Conservation (phyloP, 768 basidiomycete genomes). For the Lepiota brunneoincarnata region DNA sequence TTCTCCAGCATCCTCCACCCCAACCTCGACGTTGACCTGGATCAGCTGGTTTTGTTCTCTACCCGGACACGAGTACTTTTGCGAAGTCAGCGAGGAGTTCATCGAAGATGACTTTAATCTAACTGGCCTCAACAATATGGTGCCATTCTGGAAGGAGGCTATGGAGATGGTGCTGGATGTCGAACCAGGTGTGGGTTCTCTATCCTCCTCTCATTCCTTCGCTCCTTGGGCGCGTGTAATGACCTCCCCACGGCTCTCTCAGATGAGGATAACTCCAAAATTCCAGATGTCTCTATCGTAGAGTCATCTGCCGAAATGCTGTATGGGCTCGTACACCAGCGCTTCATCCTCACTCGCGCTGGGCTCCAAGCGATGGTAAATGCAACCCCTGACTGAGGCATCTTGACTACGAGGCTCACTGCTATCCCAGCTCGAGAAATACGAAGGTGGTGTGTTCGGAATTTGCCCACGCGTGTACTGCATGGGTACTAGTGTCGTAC, state of each 20-base stretch:
- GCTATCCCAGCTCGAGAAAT: slow-evolving; percentile 81
- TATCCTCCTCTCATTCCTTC: slow-evolving; percentile 12
- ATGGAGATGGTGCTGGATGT: slow-evolving; percentile 99
- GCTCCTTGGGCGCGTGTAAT: slow-evolving; percentile 8
- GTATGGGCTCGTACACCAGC: slow-evolving; percentile 96
- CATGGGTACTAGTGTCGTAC: slow-evolving; percentile 82
- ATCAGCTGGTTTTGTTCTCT: slow-evolving; percentile 96
- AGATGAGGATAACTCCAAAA: slow-evolving; percentile 93
- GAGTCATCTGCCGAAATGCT: slow-evolving; percentile 97
- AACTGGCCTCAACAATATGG: slow-evolving; percentile 92
- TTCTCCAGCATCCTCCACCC: slow-evolving; percentile 78
- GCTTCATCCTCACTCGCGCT: slow-evolving; percentile 92
- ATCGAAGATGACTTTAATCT: slow-evolving; percentile 99
- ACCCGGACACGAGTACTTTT: slow-evolving; percentile 96
- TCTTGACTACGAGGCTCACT: slow-evolving; percentile 14
- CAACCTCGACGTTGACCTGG: slow-evolving; percentile 91
- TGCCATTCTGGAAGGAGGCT: slow-evolving; percentile 99
- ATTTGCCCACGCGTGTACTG: slow-evolving; percentile 96
- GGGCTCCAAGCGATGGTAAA: slow-evolving; percentile 93
- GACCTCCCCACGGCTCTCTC: slow-evolving; percentile 23
- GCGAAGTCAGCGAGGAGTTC: slow-evolving; percentile 97
- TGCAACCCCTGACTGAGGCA: slow-evolving; percentile 16
- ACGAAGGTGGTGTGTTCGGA: slow-evolving; percentile 88
- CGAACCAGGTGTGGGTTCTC: slow-evolving; percentile 79
- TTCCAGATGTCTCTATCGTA: slow-evolving; percentile 97